Evolutionary conservation across 306 rosid genomes (phyloP).

Genomic region (Canavalia gladiata): DNA sequence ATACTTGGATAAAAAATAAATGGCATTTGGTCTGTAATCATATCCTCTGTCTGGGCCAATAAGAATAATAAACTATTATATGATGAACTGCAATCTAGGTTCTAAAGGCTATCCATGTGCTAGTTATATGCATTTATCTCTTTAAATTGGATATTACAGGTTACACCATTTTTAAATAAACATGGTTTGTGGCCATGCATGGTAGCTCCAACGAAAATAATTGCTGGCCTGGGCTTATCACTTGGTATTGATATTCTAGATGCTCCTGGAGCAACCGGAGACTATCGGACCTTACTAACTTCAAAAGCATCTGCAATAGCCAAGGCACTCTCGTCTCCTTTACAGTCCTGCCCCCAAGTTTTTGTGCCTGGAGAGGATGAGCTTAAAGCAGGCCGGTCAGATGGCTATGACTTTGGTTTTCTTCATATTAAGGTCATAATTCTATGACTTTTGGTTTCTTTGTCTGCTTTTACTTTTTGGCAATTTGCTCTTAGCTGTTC

Average conservation of each 20-base stretch:
- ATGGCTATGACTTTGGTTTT: conserved; percentile 97
- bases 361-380: conserved; percentile 94
- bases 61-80: not conserved
- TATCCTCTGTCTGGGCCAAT: not conserved
- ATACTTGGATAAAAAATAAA: conserved; percentile 10
- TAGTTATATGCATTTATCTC: conserved; percentile 6
- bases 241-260: conserved; percentile 94
- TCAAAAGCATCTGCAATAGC: conserved; percentile 90
- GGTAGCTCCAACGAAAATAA: conserved; percentile 99
- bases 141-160: conserved; percentile 60
- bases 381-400: conserved; percentile 77
- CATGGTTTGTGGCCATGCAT: conserved; percentile 90
- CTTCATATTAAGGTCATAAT: conserved; percentile 87
- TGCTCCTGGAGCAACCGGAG: conserved; percentile 98
- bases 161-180: conserved; percentile 76
- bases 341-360: conserved; percentile 70
- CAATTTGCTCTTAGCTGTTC: conserved; percentile 10
- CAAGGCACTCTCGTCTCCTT: conserved; percentile 87
- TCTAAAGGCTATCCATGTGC: conserved; percentile 8
- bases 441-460: conserved; percentile 29
- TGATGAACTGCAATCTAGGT: not conserved
- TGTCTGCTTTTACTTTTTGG: conserved; percentile 27
- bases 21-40: not conserved
- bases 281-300: conserved; percentile 87
- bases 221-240: conserved; percentile 94